phyloP scores from a whole-genome alignment of 78 protist species.

The Dictyostelium discoideum region DNA sequence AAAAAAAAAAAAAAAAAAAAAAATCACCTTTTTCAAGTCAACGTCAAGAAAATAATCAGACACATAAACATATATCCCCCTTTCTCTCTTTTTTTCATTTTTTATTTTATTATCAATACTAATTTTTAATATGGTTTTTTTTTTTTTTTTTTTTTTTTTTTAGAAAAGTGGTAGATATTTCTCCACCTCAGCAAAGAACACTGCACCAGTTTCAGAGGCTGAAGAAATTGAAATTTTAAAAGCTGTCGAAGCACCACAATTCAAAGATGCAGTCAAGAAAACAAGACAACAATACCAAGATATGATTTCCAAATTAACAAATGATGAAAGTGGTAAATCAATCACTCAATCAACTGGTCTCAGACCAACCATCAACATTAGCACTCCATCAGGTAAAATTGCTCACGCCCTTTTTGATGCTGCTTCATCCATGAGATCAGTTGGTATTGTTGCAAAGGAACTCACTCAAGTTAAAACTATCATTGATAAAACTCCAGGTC shows the following conservation, averaged over 20 bases:
- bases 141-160: background rate
- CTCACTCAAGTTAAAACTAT: background rate
- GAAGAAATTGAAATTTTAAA: conserved; percentile 7
- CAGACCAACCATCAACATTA: conserved; percentile 53
- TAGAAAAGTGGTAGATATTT: background rate
- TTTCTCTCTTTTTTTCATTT: background rate
- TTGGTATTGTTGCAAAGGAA: conserved; percentile 48
- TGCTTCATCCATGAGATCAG: conserved; percentile 45
- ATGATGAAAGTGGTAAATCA: background rate
- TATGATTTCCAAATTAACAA: background rate
- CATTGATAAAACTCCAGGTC: conserved; percentile 18
- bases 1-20: too few species aligned
- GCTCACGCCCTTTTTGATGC: conserved; percentile 58
- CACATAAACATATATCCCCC: background rate
- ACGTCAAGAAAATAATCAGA: too few species aligned
- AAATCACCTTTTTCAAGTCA: too few species aligned
- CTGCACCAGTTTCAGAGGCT: background rate
- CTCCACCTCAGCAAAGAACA: background rate
- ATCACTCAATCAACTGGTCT: background rate
- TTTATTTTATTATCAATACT: background rate
- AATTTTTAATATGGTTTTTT: background rate
- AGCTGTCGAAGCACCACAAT: background rate
- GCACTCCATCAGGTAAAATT: conserved; percentile 52
- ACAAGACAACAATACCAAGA: background rate
- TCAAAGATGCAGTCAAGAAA: background rate